A percentile compares a stretch with the other conserved stretches of the same genome.
phyloP scores from a whole-genome alignment of 2,329 filamentous ascomycete species.

The Xylariaceae sp. region DNA sequence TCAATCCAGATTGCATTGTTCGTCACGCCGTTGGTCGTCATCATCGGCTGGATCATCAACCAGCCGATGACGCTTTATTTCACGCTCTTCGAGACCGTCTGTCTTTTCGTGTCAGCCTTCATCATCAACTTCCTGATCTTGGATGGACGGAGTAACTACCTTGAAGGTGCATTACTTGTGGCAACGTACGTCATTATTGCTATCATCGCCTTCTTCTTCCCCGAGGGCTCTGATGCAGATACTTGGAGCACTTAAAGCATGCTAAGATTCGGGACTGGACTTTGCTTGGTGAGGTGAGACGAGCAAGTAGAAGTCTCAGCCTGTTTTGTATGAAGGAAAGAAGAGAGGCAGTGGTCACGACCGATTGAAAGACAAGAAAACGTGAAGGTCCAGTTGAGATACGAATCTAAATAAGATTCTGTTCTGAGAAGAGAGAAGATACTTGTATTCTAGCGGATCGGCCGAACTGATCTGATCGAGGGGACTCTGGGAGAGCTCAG shows the following conservation, averaged over 20 bases:
- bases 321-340: too few species aligned
- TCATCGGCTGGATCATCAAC: conserved; percentile 66
- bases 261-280: not conserved
- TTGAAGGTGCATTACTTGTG: conserved; percentile 70
- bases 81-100: conserved; percentile 83
- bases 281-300: not conserved
- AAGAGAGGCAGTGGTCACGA: too few species aligned
- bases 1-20: conserved; percentile 71
- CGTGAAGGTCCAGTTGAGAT: too few species aligned
- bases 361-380: too few species aligned
- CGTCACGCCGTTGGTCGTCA: conserved; percentile 65
- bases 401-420: too few species aligned
- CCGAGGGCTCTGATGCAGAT: conserved; percentile 46
- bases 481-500: conserved; percentile 4
- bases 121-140: conserved; percentile 86
- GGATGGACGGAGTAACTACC: conserved; percentile 81
- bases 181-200: conserved; percentile 66
- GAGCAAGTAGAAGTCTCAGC: too few species aligned
- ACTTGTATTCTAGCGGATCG: not conserved
- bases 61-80: conserved; percentile 78
- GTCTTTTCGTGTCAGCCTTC: conserved; percentile 76
- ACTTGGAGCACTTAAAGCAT: conserved; percentile 23
- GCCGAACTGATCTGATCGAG: too few species aligned
- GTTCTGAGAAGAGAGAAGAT: not conserved
- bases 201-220: conserved; percentile 65